Base-by-base conservation (phyloP, 169 alveolate species). In the Plasmodium fragile region DNA sequence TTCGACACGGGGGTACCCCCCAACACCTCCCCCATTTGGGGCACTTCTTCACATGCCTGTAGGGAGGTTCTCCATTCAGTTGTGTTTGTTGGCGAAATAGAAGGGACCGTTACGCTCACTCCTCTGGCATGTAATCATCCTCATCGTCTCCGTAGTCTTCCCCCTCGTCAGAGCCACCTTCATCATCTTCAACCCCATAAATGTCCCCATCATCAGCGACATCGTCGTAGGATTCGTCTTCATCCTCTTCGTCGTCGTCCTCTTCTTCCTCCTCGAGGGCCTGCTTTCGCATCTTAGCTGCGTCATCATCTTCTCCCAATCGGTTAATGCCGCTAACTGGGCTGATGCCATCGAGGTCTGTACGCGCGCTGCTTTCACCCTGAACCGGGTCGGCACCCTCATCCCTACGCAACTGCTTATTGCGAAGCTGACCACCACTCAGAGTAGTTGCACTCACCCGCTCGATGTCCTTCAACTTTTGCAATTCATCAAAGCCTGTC, bases 111-210 rank as follows among this genome's bases (percentile, higher is more conserved):
- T 28, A 5, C n/a, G 28, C 34, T 83, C 77, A 83, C 53, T 69
- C 92, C 49, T 39, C 83, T 30, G 82, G 34, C 30, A 32, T 25
- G 77, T 83, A 83, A 36, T 85, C 93, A 43, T 93, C 95, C n/a
- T 41, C 73, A 10, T 78, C 95, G 11, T 71, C 92, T 18, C 92
- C 79, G 8, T 39, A 25, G 10, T 95, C 13, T 25, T 90, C 96
- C 10, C 83, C 45, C 32, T 16, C 73, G 7, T 73, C 87, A 1
- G 41, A 25, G 70, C 43, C 65, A 5, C 34, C 85, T 11, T 4
- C 41, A 34, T 82, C 3, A 45, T 70, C 7, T 10, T 83, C 52
- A 10, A 32, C 75, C 52, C 32, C 83, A 4, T 39, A 25, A 0
- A 95, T 22, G 59, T 49, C 65, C 82, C 72, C 96, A 73, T 72